A percentile compares a stretch with the other conserved stretches of the same genome.
Conservation (phyloP, 73 alveolate species). For the Symbiodinium natans region DNA sequence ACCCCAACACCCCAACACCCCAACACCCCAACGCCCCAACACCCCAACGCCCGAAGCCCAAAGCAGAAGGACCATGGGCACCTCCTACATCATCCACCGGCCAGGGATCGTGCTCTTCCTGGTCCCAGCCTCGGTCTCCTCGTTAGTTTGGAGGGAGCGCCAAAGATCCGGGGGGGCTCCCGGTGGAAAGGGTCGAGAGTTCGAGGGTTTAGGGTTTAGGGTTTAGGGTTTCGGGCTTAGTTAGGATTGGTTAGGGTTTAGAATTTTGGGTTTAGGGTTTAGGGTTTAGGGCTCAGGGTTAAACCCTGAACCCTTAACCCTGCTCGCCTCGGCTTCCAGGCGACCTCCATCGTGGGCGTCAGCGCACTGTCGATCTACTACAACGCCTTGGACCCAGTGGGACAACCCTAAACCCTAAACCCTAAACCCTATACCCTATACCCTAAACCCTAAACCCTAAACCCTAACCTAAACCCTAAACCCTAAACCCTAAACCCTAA, state of each 20-base stretch:
- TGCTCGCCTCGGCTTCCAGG: slow-evolving; percentile 26
- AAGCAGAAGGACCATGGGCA: slow-evolving; percentile 25
- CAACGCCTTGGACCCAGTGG: slow-evolving; percentile 30
- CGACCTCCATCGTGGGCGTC: slow-evolving; percentile 1
- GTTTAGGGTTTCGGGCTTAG: too few relatives aligned
- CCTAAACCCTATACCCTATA: background rate
- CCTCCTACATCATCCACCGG: slow-evolving; percentile 50
- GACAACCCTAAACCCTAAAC: background rate
- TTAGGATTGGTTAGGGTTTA: background rate
- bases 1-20: too few relatives aligned
- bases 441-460: background rate
- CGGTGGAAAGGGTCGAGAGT: background rate
- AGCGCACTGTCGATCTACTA: slow-evolving; percentile 66
- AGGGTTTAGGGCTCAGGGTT: too few relatives aligned
- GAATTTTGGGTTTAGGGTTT: background rate
- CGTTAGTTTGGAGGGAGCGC: background rate
- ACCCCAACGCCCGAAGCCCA: too few relatives aligned
- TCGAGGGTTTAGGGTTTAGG: background rate
- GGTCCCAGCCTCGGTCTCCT: background rate
- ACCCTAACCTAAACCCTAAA: background rate
- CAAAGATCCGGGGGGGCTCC: background rate
- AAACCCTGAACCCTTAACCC: too few relatives aligned
- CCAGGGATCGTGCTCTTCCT: slow-evolving; percentile 34
- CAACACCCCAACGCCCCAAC: too few relatives aligned
- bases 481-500: background rate